A percentile compares a stretch with the other conserved stretches of the same genome.
Conservation (phyloP, 371 early-diverging fungal species). For the Mucor indicus region DNA sequence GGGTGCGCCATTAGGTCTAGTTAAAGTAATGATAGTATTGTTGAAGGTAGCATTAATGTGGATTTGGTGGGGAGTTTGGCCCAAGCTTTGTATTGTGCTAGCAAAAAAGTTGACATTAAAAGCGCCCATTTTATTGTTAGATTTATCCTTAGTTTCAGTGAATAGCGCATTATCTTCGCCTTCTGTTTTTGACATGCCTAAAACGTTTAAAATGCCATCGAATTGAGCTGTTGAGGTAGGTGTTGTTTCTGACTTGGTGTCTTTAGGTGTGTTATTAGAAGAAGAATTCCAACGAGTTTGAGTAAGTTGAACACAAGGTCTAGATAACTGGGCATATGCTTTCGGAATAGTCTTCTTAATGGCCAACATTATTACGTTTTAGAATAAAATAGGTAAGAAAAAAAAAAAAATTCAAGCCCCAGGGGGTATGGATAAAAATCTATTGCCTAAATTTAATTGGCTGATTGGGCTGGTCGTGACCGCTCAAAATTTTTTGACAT, state of each 20-base stretch:
- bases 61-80: conserved; percentile 49
- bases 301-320: conserved; percentile 5
- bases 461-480: too few relatives aligned
- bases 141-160: background rate
- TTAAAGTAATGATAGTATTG: conserved; percentile 89
- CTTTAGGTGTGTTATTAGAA: conserved; percentile 1
- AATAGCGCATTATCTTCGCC: background rate
- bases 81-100: conserved; percentile 11
- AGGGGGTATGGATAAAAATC: background rate
- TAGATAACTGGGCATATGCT: conserved; percentile 4
- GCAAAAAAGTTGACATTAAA: conserved; percentile 5
- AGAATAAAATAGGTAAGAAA: background rate
- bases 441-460: too few relatives aligned
- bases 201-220: conserved; percentile 20
- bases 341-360: conserved; percentile 16
- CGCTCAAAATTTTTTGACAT: too few relatives aligned
- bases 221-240: conserved; percentile 7
- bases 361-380: conserved; percentile 10
- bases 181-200: conserved; percentile 4
- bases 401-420: background rate
- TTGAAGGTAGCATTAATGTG: conserved; percentile 82
- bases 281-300: conserved; percentile 13
- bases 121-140: too few relatives aligned
- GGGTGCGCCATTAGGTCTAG: conserved; percentile 67
- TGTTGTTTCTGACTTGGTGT: conserved; percentile 1